phyloP scores from a whole-genome alignment of 1,139 yeast species.

The Citeromyces hawaiiensis region DNA sequence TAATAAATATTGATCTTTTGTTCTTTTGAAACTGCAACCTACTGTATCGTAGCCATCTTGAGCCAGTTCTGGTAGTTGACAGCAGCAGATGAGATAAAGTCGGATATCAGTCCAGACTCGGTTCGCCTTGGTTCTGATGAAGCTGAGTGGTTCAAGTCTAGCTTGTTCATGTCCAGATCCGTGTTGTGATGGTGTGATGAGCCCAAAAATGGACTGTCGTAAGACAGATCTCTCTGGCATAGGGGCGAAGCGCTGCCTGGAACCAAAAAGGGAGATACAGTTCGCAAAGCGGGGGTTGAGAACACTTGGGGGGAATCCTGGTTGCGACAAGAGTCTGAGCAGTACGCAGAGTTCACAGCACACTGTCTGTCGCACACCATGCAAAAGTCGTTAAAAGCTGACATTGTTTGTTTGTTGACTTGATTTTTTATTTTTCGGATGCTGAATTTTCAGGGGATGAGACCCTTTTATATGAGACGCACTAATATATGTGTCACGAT shows the following conservation, averaged over 20 bases:
- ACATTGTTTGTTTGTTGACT: slow-evolving; percentile 14
- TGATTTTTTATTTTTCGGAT: too few relatives aligned
- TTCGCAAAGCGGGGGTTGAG: slow-evolving; percentile 1
- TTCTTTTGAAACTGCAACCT: too few relatives aligned
- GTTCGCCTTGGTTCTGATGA: background rate
- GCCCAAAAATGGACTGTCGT: slow-evolving; percentile 15
- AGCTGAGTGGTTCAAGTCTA: slow-evolving; percentile 13
- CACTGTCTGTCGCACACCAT: slow-evolving; percentile 53
- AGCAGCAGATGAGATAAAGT: slow-evolving; percentile 8
- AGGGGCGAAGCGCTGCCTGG: too few relatives aligned
- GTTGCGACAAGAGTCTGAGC: slow-evolving; percentile 42
- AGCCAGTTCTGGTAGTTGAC: slow-evolving; percentile 18
- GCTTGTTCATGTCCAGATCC: slow-evolving; percentile 10
- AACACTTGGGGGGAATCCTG: slow-evolving; percentile 20
- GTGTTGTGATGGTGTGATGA: slow-evolving; percentile 1
- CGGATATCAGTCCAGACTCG: background rate
- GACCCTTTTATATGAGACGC: background rate
- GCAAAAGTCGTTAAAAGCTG: slow-evolving; percentile 57
- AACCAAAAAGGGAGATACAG: background rate
- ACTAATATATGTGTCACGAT: background rate
- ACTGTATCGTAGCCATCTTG: background rate
- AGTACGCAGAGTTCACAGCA: slow-evolving; percentile 36
- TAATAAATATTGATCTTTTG: background rate
- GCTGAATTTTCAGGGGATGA: background rate
- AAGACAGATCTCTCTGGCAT: slow-evolving; percentile 11